Base-by-base conservation (phyloP, 257 asterid species). In the Przewalskia tangutica region DNA sequence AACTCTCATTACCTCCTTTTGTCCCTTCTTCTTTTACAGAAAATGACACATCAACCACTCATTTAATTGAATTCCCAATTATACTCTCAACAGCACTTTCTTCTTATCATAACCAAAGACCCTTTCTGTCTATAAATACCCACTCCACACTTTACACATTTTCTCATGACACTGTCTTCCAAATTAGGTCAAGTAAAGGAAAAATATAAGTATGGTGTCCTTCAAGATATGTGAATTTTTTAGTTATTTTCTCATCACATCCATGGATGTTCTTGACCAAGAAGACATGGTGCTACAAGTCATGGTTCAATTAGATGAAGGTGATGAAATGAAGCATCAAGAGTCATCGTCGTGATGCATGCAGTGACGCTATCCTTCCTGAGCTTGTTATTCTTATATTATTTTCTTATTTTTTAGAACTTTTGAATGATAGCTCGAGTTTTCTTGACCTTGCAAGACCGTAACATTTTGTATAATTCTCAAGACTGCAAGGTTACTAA, bases 381-480 rank as follows among this genome's bases (percentile, higher is more conserved):
- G 80, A 75, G 80, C 80, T 75, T 50, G 7, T 75, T 75, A 46
- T 23, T 75, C 23, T 75, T 50, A 50, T 2, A 14, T 75, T 3
- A 3, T 27, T 13, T 75, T 75, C 62, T 50, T 12, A 4, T 48
- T 62, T 75, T 4, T 50, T 23, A 20, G 62, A 50, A 75, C 0
- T 48, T 20, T 75, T 32, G 79, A 75, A 51, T 18, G 0, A 27
- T 50, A 27, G 27, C 14, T 75, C 62, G 5, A 75, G 63, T 50
- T 75, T 75, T 75, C 80, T 75, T 75, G 63, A 75, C 80, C 80
- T 75, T 50, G 80, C 80, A 75, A 75, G 80, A 27, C 80, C 80
- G 46, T 48, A 13, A 4, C 23, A 0, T 5, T 8, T 23, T 12
- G 56, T 7, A 4, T 7, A 13, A 13, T 1, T 5, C 8, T 23